Evolutionary conservation across 345 rosid genomes (phyloP), one percentile per base, ranked within the genome.

Genomic region (Brassica nigra): DNA sequence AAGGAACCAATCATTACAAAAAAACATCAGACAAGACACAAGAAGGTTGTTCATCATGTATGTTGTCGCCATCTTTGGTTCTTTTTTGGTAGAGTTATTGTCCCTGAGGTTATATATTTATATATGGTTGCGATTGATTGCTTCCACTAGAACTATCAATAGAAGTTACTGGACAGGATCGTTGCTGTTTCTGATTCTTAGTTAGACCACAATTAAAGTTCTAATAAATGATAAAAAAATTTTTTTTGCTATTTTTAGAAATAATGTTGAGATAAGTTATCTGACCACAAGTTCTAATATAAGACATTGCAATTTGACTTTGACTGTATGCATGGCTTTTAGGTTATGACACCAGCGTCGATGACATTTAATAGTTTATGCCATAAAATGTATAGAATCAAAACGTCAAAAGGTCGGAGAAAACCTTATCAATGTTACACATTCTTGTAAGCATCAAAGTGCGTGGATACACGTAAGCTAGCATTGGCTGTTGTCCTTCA

Each of bases 201-300:
- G 82, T 58, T 71, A 78, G 54, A 73, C 73, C 82, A 79, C 78
- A 72, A 23, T 23, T 23, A 23, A 72, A 72, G 52, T 72, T 47
- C 49, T 58, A 34, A 52, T 27, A 8, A 2, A 57, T 7, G 74
- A 65, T 58, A 66, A 61, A 66, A 16, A 5, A 14, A 39, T 31
- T 31, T 31, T 30, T 31, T 31, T 66, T 66, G 78, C 78, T 59
- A 73, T 66, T 78, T 33, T 66, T 78, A 72, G 77, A 33, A 18
- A 54, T 28, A 10, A 23, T 28, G 62, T 16, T 42, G 36, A 68
- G 12, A 29, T 29, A 59, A 20, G 1, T 37, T 37, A 70, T 62
- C 39, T 62, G 75, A 61, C 29, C 16, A 49, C 55, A 49, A 49
- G 16, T 49, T 49, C 16, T 66, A 65, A 36, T 12, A 49, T 49